A percentile compares a stretch with the other conserved stretches of the same genome.
These are phyloP conservation scores for Auricularia cornea DNA, from an alignment of 768 basidiomycete genomes.

Conservation along the genomic window DNA sequence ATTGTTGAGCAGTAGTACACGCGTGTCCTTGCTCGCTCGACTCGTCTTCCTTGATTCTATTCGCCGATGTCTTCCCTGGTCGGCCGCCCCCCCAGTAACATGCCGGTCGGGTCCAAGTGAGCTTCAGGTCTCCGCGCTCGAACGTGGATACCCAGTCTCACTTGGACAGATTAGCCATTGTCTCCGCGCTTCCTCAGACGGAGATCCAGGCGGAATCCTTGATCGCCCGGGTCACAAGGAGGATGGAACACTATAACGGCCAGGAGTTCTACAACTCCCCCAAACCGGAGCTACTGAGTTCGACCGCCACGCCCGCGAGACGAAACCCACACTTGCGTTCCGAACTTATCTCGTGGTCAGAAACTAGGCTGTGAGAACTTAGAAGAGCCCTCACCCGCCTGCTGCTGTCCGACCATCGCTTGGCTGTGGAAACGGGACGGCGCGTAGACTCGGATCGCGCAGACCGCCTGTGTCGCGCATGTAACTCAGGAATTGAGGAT, in stretches of 20 bases:
- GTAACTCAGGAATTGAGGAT: not conserved
- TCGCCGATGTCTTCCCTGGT: too few species aligned
- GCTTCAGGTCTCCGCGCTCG: too few species aligned
- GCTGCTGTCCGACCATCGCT: slow-evolving; percentile 9
- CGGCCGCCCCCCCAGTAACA: too few species aligned
- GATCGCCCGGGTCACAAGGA: not conserved
- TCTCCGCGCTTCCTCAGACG: not conserved
- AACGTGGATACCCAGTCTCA: not conserved
- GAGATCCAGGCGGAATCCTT: not conserved
- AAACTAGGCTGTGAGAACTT: slow-evolving; percentile 1
- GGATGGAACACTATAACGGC: not conserved
- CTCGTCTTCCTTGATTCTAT: too few species aligned
- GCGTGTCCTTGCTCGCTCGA: too few species aligned
- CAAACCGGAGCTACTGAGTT: slow-evolving; percentile 7
- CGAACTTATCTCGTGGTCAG: slow-evolving; percentile 11
- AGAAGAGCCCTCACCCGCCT: slow-evolving; percentile 10
- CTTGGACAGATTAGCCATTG: not conserved
- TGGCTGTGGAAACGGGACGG: slow-evolving; percentile 10
- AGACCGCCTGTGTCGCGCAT: not conserved
- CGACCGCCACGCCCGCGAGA: not conserved
- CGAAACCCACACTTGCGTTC: not conserved
- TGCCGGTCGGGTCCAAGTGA: too few species aligned
- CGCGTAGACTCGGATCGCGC: not conserved
- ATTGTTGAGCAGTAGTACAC: too few species aligned
- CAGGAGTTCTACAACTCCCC: not conserved